A percentile compares a stretch with the other conserved stretches of the same genome.
These are phyloP conservation scores for Populus deltoides DNA, from an alignment of 345 rosid genomes.

Conservation along the genomic window DNA sequence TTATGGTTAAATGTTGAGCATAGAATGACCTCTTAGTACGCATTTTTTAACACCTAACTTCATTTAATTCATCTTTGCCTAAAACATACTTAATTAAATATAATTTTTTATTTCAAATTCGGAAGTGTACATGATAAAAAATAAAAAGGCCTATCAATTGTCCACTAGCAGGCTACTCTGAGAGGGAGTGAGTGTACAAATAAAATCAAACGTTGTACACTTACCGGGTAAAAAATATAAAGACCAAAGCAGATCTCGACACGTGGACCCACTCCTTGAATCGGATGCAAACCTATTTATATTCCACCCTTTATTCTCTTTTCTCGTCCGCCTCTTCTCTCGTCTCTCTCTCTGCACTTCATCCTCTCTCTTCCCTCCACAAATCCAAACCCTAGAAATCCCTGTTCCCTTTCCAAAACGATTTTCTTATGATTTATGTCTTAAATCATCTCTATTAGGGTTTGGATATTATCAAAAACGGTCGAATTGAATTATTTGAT, in stretches of 20 bases:
- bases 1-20: too few species aligned
- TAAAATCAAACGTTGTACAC: not conserved
- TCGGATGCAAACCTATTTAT: conserved; percentile 99
- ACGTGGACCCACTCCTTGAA: conserved; percentile 54
- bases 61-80: too few species aligned
- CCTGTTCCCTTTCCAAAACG: not conserved
- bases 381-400: conserved; percentile 25
- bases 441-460: not conserved
- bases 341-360: conserved; percentile 19
- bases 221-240: not conserved
- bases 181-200: not conserved
- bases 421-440: not conserved
- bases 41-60: too few species aligned
- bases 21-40: too few species aligned
- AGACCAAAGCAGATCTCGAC: conserved; percentile 41
- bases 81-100: too few species aligned
- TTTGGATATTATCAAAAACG: not conserved
- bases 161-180: not conserved
- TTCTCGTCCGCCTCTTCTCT: conserved; percentile 51
- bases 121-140: too few species aligned
- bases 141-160: not conserved
- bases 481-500: not conserved
- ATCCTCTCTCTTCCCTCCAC: conserved; percentile 16
- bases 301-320: conserved; percentile 60
- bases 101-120: too few species aligned